Evolutionary conservation across 2,329 filamentous ascomycete species (phyloP).

Genomic region (Celoporthe dispersa): DNA sequence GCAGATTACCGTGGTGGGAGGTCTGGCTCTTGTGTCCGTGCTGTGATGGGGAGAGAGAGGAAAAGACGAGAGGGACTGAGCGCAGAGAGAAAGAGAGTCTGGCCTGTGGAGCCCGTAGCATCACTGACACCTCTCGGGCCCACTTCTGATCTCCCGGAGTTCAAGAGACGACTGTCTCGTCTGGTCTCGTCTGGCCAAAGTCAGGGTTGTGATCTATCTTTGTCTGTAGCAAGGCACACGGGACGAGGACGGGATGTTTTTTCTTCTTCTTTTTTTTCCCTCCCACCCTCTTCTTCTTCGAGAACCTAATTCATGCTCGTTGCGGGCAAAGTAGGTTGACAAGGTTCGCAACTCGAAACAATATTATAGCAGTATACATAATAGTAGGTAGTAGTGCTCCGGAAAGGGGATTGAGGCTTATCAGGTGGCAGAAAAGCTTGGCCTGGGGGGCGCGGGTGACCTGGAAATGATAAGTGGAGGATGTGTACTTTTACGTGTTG

Average conservation of each 20-base stretch:
- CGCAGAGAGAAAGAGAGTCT: neutral
- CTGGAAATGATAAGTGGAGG: neutral
- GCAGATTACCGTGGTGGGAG: neutral
- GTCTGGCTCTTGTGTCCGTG: neutral
- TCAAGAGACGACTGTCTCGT: neutral
- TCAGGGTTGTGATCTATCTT: neutral
- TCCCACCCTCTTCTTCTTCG: neutral
- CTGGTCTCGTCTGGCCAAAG: neutral
- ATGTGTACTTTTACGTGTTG: neutral
- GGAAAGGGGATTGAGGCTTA: neutral
- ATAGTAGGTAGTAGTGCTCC: neutral
- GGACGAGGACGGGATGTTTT: neutral
- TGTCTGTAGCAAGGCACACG: neutral
- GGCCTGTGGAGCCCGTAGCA: neutral
- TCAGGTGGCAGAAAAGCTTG: slow-evolving; percentile 13
- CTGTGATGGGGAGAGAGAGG: neutral
- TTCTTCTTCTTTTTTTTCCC: neutral
- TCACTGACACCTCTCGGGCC: neutral
- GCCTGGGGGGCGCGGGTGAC: neutral
- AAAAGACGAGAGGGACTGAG: too few species aligned
- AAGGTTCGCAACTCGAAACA: neutral
- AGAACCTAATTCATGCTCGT: neutral
- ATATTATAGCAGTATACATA: neutral
- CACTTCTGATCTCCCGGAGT: neutral
- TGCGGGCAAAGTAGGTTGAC: neutral